Percentiles rank a stretch among this genome's conserved stretches.
Evolutionary conservation across 306 rosid genomes (phyloP).

Genomic region (Hippophae tibetana): DNA sequence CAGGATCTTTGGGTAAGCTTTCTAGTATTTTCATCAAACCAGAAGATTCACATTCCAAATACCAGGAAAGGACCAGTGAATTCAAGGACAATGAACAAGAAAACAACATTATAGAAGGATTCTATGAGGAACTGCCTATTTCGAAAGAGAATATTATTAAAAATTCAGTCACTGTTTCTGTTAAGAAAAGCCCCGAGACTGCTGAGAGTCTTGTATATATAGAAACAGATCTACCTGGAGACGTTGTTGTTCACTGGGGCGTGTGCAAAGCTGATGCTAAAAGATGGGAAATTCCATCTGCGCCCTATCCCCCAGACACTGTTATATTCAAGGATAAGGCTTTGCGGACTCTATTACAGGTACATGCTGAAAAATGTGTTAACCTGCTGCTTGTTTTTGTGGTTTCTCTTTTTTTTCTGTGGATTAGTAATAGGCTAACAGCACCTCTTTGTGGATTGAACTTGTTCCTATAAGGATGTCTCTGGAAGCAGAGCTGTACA

Average conservation of each 20-base stretch:
- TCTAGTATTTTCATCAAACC: conserved; percentile 40
- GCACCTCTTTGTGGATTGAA: too few species aligned
- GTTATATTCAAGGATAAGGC: conserved; percentile 58
- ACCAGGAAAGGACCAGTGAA: conserved; percentile 27
- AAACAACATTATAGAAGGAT: conserved; percentile 47
- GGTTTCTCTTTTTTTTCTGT: too few species aligned
- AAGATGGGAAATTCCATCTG: conserved; percentile 77
- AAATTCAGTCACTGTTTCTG: conserved; percentile 48
- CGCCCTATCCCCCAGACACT: conserved; percentile 71
- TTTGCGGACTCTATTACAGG: conserved; percentile 73
- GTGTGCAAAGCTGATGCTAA: conserved; percentile 63
- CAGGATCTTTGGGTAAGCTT: conserved; percentile 56
- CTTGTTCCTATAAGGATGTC: too few species aligned
- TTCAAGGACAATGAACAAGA: conserved; percentile 29
- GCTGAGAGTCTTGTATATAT: conserved; percentile 42
- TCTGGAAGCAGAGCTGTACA: too few species aligned
- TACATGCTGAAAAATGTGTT: not conserved
- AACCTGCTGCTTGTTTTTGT: conserved; percentile 1
- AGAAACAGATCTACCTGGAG: conserved; percentile 74
- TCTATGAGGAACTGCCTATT: conserved; percentile 55
- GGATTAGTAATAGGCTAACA: too few species aligned
- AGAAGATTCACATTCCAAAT: conserved; percentile 28
- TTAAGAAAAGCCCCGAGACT: conserved; percentile 56
- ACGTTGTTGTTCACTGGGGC: conserved; percentile 82
- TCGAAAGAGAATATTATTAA: conserved; percentile 44